A percentile compares a stretch with the other conserved stretches of the same genome.
phyloP scores from a whole-genome alignment of 768 basidiomycete genomes.

The Sarcodon sp. region DNA sequence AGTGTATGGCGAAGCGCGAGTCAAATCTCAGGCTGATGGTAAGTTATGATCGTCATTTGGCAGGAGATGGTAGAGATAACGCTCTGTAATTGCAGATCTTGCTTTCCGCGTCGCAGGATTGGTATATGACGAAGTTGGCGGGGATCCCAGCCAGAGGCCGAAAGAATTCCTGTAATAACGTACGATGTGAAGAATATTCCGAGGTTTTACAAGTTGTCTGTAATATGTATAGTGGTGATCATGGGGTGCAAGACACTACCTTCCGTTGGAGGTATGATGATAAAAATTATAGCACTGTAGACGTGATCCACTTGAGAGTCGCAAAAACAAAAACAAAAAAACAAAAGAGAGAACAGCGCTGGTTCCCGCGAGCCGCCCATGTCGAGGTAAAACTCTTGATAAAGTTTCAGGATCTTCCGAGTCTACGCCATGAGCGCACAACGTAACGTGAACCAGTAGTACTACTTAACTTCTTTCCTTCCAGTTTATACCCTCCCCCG shows the following conservation, averaged over 20 bases:
- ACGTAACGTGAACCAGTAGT: too few relatives aligned
- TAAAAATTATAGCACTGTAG: too few relatives aligned
- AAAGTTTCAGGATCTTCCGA: too few relatives aligned
- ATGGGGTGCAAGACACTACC: neutral
- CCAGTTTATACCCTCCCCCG: slow-evolving; percentile 1
- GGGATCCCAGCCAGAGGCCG: slow-evolving; percentile 66
- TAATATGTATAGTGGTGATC: neutral
- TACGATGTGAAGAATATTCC: neutral
- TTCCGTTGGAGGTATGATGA: neutral
- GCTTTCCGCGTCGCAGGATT: slow-evolving; percentile 78
- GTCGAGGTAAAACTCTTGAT: neutral
- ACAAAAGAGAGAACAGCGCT: too few relatives aligned
- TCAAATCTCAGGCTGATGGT: slow-evolving; percentile 75
- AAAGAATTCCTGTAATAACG: slow-evolving; percentile 54
- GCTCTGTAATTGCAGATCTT: slow-evolving; percentile 38
- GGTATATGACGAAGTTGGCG: slow-evolving; percentile 73
- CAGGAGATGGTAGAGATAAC: slow-evolving; percentile 3
- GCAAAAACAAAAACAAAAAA: too few relatives aligned
- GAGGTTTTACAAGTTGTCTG: too few relatives aligned
- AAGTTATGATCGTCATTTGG: slow-evolving; percentile 14
- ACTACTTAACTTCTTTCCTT: neutral
- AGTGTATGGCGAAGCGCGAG: slow-evolving; percentile 88
- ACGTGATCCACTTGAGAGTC: too few relatives aligned
- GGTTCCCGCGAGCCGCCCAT: neutral
- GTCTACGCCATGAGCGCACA: too few relatives aligned